A percentile compares a stretch with the other conserved stretches of the same genome.
phyloP scores from a whole-genome alignment of 345 rosid genomes.

The Linum lewisii region DNA sequence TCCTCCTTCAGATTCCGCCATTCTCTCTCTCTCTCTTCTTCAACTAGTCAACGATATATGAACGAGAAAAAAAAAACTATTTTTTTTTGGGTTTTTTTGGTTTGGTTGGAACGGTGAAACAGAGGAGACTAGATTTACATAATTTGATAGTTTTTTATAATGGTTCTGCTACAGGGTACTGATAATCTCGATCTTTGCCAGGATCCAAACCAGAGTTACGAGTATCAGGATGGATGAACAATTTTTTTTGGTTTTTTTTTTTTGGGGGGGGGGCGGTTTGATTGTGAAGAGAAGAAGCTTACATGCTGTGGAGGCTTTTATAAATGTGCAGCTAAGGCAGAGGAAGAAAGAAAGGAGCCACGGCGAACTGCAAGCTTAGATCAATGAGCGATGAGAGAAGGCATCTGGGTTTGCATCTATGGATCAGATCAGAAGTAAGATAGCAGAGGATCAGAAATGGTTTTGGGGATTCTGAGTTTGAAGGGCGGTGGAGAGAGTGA shows the following conservation, averaged over 20 bases:
- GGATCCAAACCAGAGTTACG: not conserved
- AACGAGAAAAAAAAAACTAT: not conserved
- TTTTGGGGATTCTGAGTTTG: too few species aligned
- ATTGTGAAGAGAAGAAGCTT: not conserved
- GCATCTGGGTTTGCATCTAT: not conserved
- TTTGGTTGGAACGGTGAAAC: not conserved
- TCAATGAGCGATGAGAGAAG: not conserved
- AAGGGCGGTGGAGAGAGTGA: too few species aligned
- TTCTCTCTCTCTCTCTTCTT: slow-evolving; percentile 11
- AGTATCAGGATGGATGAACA: not conserved
- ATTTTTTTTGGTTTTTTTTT: not conserved
- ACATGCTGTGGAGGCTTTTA: not conserved
- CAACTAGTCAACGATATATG: not conserved
- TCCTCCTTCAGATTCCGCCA: slow-evolving; percentile 29
- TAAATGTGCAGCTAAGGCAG: not conserved
- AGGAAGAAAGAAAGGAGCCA: not conserved
- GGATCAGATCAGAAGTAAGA: not conserved
- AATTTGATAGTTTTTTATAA: slow-evolving; percentile 47
- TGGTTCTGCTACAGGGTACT: not conserved
- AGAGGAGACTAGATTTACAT: slow-evolving; percentile 35
- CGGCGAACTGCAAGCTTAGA: not conserved
- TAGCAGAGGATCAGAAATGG: not conserved
- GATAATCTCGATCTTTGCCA: not conserved
- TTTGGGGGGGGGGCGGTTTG: not conserved
- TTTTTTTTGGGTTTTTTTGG: slow-evolving; percentile 16